Evolutionary conservation across 306 rosid genomes (phyloP).

Genomic region (Fragaria iinumae): DNA sequence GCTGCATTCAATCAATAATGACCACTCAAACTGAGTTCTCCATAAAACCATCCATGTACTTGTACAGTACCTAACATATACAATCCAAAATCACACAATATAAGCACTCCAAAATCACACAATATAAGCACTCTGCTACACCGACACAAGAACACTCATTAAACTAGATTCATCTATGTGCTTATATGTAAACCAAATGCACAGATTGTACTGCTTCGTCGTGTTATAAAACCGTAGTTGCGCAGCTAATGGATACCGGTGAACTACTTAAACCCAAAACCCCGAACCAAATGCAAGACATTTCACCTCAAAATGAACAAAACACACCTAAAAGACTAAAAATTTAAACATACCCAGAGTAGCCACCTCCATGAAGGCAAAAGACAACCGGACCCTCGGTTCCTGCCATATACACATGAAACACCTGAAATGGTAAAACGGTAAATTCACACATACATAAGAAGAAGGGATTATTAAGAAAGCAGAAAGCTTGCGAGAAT

Average conservation of each 20-base stretch:
- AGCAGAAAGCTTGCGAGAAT: neutral
- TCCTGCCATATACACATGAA: constrained; percentile 94
- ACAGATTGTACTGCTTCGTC: too few relatives aligned
- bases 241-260: neutral
- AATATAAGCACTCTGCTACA: neutral
- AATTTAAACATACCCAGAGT: constrained; percentile 65
- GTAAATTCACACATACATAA: constrained; percentile 9
- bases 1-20: neutral
- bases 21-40: neutral
- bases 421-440: constrained; percentile 56
- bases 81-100: neutral
- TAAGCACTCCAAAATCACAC: neutral
- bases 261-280: neutral
- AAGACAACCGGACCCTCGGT: constrained; percentile 92
- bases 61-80: neutral
- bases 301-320: constrained; percentile 9
- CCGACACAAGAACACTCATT: too few relatives aligned
- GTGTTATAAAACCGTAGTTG: neutral
- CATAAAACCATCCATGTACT: neutral
- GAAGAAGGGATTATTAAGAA: constrained; percentile 3
- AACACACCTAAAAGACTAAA: neutral
- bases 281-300: neutral
- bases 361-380: constrained; percentile 96
- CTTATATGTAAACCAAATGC: neutral
- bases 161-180: neutral